Evolutionary conservation across 768 basidiomycete genomes (phyloP).

Genomic region (Phanerodontia chrysosporium): DNA sequence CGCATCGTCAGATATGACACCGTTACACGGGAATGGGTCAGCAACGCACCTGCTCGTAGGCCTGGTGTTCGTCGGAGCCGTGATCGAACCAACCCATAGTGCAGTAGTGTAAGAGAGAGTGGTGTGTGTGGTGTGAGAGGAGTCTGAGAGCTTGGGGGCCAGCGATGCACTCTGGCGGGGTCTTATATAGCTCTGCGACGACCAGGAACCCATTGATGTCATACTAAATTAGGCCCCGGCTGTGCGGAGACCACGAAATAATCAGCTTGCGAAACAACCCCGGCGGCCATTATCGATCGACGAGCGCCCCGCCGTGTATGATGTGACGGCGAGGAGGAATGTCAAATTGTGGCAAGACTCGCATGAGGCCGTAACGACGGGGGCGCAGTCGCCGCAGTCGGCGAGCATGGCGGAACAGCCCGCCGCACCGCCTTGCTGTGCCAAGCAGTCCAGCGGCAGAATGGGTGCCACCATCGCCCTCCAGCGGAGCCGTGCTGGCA

Average conservation of each 20-base stretch:
- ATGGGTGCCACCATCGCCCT: neutral
- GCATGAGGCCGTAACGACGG: slow-evolving; percentile 1
- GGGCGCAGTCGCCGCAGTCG: neutral
- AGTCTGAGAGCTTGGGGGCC: slow-evolving; percentile 15
- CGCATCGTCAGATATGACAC: slow-evolving; percentile 1
- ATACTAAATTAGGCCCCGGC: slow-evolving; percentile 1
- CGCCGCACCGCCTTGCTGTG: too few relatives aligned
- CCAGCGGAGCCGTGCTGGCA: too few relatives aligned
- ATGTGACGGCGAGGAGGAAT: neutral
- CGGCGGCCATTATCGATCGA: neutral
- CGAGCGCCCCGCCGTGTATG: neutral
- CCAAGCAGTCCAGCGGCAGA: neutral
- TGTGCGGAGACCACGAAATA: neutral
- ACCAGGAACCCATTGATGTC: slow-evolving; percentile 2
- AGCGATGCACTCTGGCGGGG: neutral
- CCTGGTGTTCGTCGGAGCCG: slow-evolving; percentile 37
- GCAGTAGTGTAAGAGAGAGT: slow-evolving; percentile 15
- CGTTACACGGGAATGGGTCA: neutral
- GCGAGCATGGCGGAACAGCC: neutral
- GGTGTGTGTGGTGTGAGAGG: slow-evolving; percentile 16
- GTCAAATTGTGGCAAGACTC: neutral
- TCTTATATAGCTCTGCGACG: slow-evolving; percentile 1
- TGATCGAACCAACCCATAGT: slow-evolving; percentile 41
- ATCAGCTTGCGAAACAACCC: neutral
- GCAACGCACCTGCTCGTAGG: slow-evolving; percentile 36